phyloP scores from a whole-genome alignment of 306 rosid species.

The Phaseolus lunatus region DNA sequence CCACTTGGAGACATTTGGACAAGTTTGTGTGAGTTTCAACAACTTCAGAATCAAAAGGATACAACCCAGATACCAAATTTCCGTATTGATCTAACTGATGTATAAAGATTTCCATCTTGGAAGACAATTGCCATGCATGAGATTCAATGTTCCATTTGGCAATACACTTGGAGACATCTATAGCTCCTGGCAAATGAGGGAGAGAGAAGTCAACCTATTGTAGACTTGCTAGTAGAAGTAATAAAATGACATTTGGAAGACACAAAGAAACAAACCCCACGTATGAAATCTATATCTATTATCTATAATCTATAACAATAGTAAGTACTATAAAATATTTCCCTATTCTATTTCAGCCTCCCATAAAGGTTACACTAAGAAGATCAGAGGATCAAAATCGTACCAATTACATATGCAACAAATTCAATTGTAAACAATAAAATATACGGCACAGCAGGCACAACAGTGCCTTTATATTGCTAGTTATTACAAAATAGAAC shows the following conservation, averaged over 20 bases:
- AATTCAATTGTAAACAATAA: too few species aligned
- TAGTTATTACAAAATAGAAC: too few species aligned
- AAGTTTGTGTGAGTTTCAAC: conserved; percentile 74
- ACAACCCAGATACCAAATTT: conserved; percentile 76
- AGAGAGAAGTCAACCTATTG: conserved; percentile 28
- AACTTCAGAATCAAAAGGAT: conserved; percentile 81
- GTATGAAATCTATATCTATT: background rate
- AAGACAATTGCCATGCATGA: conserved; percentile 81
- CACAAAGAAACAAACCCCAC: conserved; percentile 7
- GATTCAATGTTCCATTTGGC: conserved; percentile 73
- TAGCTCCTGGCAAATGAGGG: conserved; percentile 54
- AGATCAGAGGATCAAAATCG: too few species aligned
- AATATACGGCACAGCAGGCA: too few species aligned
- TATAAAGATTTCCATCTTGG: conserved; percentile 78
- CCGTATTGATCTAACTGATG: conserved; percentile 75
- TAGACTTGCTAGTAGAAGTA: background rate
- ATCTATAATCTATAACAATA: too few species aligned
- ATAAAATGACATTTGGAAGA: background rate
- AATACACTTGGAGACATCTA: conserved; percentile 69
- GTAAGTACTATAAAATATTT: too few species aligned
- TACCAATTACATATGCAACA: too few species aligned
- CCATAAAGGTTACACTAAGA: too few species aligned
- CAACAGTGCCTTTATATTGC: too few species aligned
- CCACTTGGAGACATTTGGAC: too few species aligned
- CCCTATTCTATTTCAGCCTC: too few species aligned